Evolutionary conservation across 139 green algal species (phyloP).

Genomic region (Volvox reticuliferus): DNA sequence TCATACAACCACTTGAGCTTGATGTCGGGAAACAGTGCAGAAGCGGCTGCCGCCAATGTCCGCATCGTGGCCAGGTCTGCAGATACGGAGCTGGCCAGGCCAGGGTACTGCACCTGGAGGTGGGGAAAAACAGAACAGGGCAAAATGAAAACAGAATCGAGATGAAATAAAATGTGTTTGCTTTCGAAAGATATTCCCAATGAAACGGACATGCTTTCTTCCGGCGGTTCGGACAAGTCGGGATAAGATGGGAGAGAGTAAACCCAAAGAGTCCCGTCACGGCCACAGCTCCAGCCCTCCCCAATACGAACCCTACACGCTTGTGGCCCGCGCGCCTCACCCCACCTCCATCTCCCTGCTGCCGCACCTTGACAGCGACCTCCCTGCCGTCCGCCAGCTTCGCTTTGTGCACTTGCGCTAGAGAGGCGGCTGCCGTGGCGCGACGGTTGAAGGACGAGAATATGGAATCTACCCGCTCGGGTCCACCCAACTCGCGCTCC

Average conservation of each 20-base stretch:
- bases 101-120: slow-evolving; percentile 70
- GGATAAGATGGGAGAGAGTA: no score
- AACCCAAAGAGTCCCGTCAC: no score
- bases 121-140: no score
- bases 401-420: slow-evolving; percentile 85
- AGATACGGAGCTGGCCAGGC: slow-evolving; percentile 68
- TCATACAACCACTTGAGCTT: slow-evolving; percentile 72
- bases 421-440: slow-evolving; percentile 79
- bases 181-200: no score
- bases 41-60: slow-evolving; percentile 51
- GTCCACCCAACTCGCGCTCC: slow-evolving; percentile 60
- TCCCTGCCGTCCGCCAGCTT: slow-evolving; percentile 63
- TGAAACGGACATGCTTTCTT: no score
- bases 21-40: slow-evolving; percentile 72
- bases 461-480: slow-evolving; percentile 41
- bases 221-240: no score
- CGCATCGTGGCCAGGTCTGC: slow-evolving; percentile 81
- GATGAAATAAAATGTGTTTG: no score
- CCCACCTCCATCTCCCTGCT: neutral
- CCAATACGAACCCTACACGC: no score
- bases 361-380: slow-evolving; percentile 85
- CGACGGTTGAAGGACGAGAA: slow-evolving; percentile 81
- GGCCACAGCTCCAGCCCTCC: no score
- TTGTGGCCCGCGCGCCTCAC: neutral
- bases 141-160: no score